phyloP scores from a whole-genome alignment of 192 early-diverging fungal genomes.

The Mortierella antarctica region DNA sequence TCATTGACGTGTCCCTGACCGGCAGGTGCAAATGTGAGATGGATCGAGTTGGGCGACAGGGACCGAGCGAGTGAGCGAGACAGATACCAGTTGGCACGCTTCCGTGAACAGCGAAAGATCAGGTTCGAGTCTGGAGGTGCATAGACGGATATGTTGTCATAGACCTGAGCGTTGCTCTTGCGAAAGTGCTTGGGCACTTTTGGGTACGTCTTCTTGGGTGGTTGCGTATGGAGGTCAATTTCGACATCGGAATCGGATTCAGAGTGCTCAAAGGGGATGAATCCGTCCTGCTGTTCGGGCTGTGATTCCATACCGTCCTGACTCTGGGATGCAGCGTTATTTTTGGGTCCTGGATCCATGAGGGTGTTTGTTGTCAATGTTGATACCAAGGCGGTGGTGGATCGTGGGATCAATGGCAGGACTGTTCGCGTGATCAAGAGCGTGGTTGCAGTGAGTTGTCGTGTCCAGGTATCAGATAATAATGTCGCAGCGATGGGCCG shows the following conservation, averaged over 20 bases:
- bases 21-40: conserved; percentile 44
- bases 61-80: conserved; percentile 29
- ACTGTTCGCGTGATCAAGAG: too few relatives aligned
- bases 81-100: conserved; percentile 45
- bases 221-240: conserved; percentile 22
- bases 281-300: background rate
- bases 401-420: too few relatives aligned
- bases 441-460: too few relatives aligned
- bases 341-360: background rate
- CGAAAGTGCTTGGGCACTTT: conserved; percentile 45
- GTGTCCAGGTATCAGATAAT: too few relatives aligned
- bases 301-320: background rate
- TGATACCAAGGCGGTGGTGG: background rate
- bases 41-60: conserved; percentile 27
- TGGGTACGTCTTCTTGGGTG: background rate
- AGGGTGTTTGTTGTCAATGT: background rate
- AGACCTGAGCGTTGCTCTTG: conserved; percentile 36
- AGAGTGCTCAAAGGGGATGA: conserved; percentile 20
- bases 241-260: conserved; percentile 42
- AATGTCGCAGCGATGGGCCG: too few relatives aligned
- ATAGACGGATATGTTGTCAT: conserved; percentile 51
- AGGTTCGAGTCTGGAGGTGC: conserved; percentile 49
- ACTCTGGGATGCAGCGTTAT: background rate
- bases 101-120: conserved; percentile 49
- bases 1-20: conserved; percentile 38